These are phyloP conservation scores for Coemansia sp. DNA, from an alignment of 192 early-diverging fungal genomes.

Conservation along the genomic window DNA sequence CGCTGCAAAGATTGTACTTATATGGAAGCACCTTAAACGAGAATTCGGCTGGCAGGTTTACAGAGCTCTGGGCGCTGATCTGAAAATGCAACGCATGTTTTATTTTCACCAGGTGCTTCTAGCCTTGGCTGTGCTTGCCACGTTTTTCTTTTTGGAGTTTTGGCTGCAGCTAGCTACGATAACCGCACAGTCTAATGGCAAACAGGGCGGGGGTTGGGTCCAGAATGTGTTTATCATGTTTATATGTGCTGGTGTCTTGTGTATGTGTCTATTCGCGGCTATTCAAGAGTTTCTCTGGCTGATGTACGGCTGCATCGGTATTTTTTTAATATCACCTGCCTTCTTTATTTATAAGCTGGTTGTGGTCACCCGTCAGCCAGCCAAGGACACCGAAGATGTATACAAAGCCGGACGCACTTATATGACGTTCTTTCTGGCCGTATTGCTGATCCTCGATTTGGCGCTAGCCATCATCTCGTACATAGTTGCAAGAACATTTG, in stretches of 20 bases:
- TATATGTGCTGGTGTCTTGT: conserved; percentile 14
- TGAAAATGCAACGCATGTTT: conserved; percentile 54
- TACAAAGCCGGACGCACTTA: conserved; percentile 18
- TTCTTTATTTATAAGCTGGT: conserved; percentile 50
- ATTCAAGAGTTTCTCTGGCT: conserved; percentile 35
- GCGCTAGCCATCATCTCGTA: conserved; percentile 11
- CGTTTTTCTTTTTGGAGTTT: conserved; percentile 40
- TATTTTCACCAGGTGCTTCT: conserved; percentile 37
- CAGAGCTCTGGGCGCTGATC: conserved; percentile 49
- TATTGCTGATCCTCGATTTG: conserved; percentile 24
- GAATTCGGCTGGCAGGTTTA: conserved; percentile 55
- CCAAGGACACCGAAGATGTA: not conserved
- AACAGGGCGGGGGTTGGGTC: conserved; percentile 19
- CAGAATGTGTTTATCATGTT: conserved; percentile 13
- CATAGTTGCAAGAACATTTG: conserved; percentile 26
- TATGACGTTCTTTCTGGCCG: conserved; percentile 20
- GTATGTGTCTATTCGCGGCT: conserved; percentile 29
- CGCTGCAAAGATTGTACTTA: conserved; percentile 23
- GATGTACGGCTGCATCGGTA: conserved; percentile 29
- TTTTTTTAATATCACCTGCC: conserved; percentile 14
- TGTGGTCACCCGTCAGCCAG: conserved; percentile 9
- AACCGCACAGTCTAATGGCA: conserved; percentile 27
- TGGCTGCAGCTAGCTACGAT: conserved; percentile 57
- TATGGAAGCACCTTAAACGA: conserved; percentile 36
- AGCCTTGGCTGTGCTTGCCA: conserved; percentile 26